These are phyloP conservation scores for Lactifluus pinguis DNA, from an alignment of 768 basidiomycete genomes.

Conservation along the genomic window DNA sequence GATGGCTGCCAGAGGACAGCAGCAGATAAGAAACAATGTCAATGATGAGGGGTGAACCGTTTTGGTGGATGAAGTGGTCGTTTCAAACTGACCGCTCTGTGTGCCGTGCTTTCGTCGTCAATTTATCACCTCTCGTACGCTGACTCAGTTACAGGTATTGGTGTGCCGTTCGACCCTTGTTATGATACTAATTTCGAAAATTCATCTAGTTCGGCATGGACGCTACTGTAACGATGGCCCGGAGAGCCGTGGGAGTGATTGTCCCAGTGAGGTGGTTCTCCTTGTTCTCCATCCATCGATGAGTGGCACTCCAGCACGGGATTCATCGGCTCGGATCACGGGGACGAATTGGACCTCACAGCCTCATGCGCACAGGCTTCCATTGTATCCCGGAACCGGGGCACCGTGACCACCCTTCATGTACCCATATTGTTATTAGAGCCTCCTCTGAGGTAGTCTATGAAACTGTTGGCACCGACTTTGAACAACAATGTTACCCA, in stretches of 20 bases:
- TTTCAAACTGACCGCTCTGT: neutral
- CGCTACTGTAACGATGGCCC: neutral
- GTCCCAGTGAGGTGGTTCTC: neutral
- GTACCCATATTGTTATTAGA: slow-evolving; percentile 3
- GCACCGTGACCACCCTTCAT: neutral
- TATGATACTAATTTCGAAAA: neutral
- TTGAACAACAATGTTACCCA: slow-evolving; percentile 18
- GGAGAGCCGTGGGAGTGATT: neutral
- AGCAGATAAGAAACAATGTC: neutral
- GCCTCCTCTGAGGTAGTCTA: neutral
- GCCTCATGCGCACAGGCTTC: slow-evolving; percentile 14
- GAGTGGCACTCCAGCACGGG: neutral
- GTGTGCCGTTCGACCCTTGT: neutral
- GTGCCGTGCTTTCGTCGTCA: neutral
- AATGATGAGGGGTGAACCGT: neutral
- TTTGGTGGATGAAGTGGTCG: no score
- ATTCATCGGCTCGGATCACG: slow-evolving; percentile 1
- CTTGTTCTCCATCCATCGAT: slow-evolving; percentile 9
- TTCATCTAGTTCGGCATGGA: neutral
- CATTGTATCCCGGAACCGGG: slow-evolving; percentile 9
- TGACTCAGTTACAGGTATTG: neutral
- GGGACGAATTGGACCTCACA: neutral
- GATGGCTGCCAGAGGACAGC: neutral
- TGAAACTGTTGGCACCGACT: slow-evolving; percentile 8
- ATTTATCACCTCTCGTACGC: neutral